phyloP scores from a whole-genome alignment of 2,329 filamentous ascomycete genomes.

The Fusarium azukiicola region DNA sequence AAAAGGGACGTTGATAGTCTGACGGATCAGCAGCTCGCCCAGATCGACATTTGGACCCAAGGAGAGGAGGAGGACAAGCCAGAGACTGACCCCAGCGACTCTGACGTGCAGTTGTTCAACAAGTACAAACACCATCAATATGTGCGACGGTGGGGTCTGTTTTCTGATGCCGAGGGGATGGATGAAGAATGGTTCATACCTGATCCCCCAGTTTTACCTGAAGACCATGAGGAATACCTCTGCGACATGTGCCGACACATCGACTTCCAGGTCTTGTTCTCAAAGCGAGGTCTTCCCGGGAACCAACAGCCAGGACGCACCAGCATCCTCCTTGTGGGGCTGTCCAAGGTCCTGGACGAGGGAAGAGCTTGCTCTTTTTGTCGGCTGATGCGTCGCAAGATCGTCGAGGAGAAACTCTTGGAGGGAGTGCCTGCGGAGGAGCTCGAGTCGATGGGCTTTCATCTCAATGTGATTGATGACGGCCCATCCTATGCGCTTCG shows the following conservation, averaged over 20 bases:
- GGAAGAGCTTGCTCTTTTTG: slow-evolving; percentile 18
- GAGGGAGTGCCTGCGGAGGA: not conserved
- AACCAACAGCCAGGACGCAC: slow-evolving; percentile 33
- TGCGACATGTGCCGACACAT: slow-evolving; percentile 40
- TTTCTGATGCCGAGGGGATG: slow-evolving; percentile 26
- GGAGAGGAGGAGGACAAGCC: not conserved
- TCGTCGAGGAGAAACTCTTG: slow-evolving; percentile 2
- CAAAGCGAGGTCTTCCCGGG: slow-evolving; percentile 20
- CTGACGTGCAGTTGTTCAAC: slow-evolving; percentile 22
- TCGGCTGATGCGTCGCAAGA: slow-evolving; percentile 19
- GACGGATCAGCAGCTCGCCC: slow-evolving; percentile 22
- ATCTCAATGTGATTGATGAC: slow-evolving; percentile 23
- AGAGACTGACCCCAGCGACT: not conserved
- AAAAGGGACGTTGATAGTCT: slow-evolving; percentile 15
- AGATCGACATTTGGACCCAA: slow-evolving; percentile 23
- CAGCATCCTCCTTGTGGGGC: slow-evolving; percentile 19
- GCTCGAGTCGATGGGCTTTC: not conserved
- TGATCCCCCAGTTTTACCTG: not conserved
- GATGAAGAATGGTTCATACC: slow-evolving; percentile 40
- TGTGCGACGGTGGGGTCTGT: slow-evolving; percentile 28
- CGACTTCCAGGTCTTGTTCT: slow-evolving; percentile 24
- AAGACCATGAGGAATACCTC: slow-evolving; percentile 20
- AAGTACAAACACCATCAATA: slow-evolving; percentile 40
- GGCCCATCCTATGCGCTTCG: slow-evolving; percentile 1
- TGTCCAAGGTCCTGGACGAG: slow-evolving; percentile 24